phyloP scores from a whole-genome alignment of 2,329 filamentous ascomycete genomes.

The Penicillium glabrum region DNA sequence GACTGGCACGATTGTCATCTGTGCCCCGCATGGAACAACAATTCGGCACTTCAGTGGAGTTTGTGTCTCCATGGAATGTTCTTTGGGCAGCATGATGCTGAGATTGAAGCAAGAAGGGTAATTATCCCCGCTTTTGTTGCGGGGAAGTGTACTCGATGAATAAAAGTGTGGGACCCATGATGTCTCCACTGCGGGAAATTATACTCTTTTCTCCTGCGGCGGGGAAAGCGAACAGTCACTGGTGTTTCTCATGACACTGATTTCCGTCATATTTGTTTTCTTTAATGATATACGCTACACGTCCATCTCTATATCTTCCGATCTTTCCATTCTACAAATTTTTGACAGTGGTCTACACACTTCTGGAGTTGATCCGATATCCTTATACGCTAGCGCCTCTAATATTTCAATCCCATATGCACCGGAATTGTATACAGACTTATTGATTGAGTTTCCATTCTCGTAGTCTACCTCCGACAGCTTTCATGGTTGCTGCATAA shows the following conservation, averaged over 20 bases:
- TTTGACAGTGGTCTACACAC: background rate
- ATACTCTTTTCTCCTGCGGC: slow-evolving; percentile 1
- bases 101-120: slow-evolving; percentile 1
- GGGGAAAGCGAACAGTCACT: background rate
- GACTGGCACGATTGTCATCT: background rate
- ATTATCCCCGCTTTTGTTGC: slow-evolving; percentile 2
- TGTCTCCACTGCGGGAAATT: slow-evolving; percentile 10
- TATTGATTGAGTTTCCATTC: no score
- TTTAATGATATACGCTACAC: background rate
- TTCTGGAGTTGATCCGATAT: background rate
- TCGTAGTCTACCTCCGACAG: no score
- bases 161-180: background rate
- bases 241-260: background rate
- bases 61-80: background rate
- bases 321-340: background rate
- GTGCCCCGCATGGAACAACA: slow-evolving; percentile 7
- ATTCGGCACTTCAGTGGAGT: slow-evolving; percentile 1
- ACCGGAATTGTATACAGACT: background rate
- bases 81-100: slow-evolving; percentile 1
- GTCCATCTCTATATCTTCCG: background rate
- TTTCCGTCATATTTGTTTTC: no score
- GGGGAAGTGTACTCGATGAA: background rate
- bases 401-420: background rate
- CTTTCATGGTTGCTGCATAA: background rate
- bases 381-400: background rate